Percentiles rank a stretch among this genome's conserved stretches.
These are phyloP conservation scores for Hibiscus tridactylites DNA, from an alignment of 345 rosid species.

Conservation along the genomic window DNA sequence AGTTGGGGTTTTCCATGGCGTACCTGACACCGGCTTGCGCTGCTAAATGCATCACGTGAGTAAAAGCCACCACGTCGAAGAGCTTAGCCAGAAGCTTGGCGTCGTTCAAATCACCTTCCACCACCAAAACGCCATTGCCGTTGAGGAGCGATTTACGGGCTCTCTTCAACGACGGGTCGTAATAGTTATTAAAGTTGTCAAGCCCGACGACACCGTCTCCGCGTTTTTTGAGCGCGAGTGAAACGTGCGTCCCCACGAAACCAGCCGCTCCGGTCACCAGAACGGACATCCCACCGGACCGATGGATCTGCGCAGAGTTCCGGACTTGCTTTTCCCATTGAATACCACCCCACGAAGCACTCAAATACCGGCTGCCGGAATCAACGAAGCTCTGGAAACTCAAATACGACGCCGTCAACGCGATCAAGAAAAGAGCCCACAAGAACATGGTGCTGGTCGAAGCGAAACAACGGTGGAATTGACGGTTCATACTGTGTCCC, in stretches of 20 bases:
- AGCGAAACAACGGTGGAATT: conserved; percentile 70
- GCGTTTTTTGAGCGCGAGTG: conserved; percentile 49
- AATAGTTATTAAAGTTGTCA: conserved; percentile 67
- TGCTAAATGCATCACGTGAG: conserved; percentile 82
- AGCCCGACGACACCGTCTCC: conserved; percentile 81
- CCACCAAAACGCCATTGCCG: conserved; percentile 40
- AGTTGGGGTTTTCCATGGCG: conserved; percentile 69
- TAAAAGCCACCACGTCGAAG: conserved; percentile 66
- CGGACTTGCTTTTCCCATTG: conserved; percentile 75
- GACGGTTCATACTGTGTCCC: conserved; percentile 40
- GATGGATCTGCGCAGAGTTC: conserved; percentile 56
- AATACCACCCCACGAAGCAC: conserved; percentile 65
- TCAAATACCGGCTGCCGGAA: conserved; percentile 55
- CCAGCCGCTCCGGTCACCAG: conserved; percentile 80
- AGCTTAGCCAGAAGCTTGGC: conserved; percentile 46
- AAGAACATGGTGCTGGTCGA: conserved; percentile 85
- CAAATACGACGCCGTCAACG: conserved; percentile 81
- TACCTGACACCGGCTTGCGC: conserved; percentile 87
- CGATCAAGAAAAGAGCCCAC: conserved; percentile 84
- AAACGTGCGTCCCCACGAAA: conserved; percentile 69
- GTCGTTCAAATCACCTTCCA: conserved; percentile 72
- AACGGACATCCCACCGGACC: conserved; percentile 60
- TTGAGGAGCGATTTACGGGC: conserved; percentile 35
- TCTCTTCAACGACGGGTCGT: conserved; percentile 61
- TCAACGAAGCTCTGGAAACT: conserved; percentile 73